Evolutionary conservation across 2,329 filamentous ascomycete species (phyloP), one percentile per base, ranked within the genome.

Genomic region (Colletotrichum sp.): DNA sequence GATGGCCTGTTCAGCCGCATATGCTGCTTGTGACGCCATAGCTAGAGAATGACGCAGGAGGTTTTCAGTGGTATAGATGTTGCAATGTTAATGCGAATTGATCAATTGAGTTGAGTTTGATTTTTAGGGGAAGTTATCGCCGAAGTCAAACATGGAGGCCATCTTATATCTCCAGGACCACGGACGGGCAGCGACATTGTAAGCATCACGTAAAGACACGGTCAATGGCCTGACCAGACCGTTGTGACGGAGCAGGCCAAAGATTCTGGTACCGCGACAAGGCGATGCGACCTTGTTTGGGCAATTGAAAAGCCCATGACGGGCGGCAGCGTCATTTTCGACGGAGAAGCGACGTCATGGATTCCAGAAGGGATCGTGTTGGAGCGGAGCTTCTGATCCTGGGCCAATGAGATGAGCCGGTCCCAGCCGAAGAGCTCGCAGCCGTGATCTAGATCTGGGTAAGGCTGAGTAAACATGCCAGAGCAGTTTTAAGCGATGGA

Each of bases 1-100:
- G 64, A 96, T 82, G 66, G 85, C 85, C 86, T 93, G 91, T 82
- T 97, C 95, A 71, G 85, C 90, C 72, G 90, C 82, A 75, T 90
- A 91, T 64, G 95, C 95, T 85, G 91, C 93, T 88, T 94, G 92
- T 71, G 90, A 82, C 28, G 91, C 87, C 88, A 93, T 93, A 52
- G 43, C 43, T 52, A 24, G 12, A 13, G n/a, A 24, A 52, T 21
- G n/a, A 52, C 0, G n/a, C 43, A 52, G 43, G 12, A 12, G 10
- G 43, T 13, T 13, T 52, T 21, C 43, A 21, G 2, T 13, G 43
- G 10, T 21, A 12, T 52, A 12, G n/a, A 13, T 13, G 6, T 52
- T 4, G 1, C 6, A 52, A 52, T 52, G 43, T 13, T 0, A 4
- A 52, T 21, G n/a, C 7, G n/a, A 13, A 13, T 21, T 12, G 43